A percentile compares a stretch with the other conserved stretches of the same genome.
Conservation (phyloP, 164 flowering plant species). For the Paratinospora sagittata region DNA sequence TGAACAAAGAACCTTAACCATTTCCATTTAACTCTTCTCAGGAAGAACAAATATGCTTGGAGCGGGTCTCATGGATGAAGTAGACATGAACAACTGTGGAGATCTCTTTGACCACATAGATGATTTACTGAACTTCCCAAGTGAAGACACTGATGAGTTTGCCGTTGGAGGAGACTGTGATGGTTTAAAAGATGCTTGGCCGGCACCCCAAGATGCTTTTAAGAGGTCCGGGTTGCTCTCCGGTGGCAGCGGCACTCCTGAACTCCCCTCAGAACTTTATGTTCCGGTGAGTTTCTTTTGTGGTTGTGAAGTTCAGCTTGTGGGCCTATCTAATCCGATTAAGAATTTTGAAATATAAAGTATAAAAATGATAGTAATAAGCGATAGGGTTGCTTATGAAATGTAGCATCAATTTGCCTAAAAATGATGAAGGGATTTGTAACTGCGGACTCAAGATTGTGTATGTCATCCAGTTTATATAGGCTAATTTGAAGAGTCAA, state of each 20-base stretch:
- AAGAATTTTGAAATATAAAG: no score
- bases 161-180: conserved; percentile 4
- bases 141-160: conserved; percentile 28
- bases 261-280: conserved; percentile 10
- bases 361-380: no score
- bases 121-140: conserved; percentile 67
- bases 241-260: conserved; percentile 16
- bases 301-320: background rate
- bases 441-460: no score
- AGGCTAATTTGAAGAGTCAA: no score
- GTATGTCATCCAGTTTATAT: no score
- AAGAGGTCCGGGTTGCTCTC: conserved; percentile 14
- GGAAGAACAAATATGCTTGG: conserved; percentile 29
- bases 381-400: no score
- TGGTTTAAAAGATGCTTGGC: conserved; percentile 9
- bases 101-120: conserved; percentile 77
- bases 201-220: conserved; percentile 15
- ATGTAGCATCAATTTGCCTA: no score
- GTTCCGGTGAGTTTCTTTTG: conserved; percentile 46
- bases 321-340: background rate
- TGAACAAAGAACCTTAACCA: background rate
- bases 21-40: background rate
- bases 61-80: conserved; percentile 42
- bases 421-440: no score
- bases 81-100: conserved; percentile 39